phyloP scores from a whole-genome alignment of 768 basidiomycete genomes.

The Naganishia vishniacii region DNA sequence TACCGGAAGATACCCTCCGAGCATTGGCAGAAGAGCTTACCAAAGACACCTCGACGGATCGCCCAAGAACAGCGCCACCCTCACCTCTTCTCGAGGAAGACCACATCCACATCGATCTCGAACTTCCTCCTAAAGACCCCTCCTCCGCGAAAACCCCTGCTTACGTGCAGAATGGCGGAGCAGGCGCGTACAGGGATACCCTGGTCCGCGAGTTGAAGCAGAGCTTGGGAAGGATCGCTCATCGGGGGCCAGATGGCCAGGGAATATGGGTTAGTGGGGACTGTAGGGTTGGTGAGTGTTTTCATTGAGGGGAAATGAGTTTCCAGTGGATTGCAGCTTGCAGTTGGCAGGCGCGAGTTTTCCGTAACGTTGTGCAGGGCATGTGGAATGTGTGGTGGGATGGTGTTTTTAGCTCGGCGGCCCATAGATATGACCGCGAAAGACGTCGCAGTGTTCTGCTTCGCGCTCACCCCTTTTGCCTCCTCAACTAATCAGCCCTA shows the following conservation, averaged over 20 bases:
- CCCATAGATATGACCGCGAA: too few species aligned
- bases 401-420: too few species aligned
- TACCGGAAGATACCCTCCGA: not conserved
- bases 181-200: not conserved
- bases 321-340: too few species aligned
- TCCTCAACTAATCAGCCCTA: conserved; percentile 26
- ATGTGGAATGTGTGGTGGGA: too few species aligned
- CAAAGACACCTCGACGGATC: not conserved
- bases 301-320: not conserved
- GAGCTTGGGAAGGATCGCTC: conserved; percentile 23
- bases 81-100: not conserved
- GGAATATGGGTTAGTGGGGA: conserved; percentile 31
- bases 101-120: not conserved
- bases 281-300: conserved; percentile 26
- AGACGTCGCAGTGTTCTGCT: too few species aligned
- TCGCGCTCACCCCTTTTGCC: too few species aligned
- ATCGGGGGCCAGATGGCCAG: conserved; percentile 35
- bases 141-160: too few species aligned
- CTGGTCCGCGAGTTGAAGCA: conserved; percentile 2
- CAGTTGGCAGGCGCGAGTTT: too few species aligned
- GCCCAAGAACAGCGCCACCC: not conserved
- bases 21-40: not conserved
- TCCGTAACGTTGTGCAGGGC: too few species aligned
- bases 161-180: not conserved
- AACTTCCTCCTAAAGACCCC: too few species aligned